Conservation (phyloP, 371 early-diverging fungal species). For the Cokeromyces recurvatus region DNA sequence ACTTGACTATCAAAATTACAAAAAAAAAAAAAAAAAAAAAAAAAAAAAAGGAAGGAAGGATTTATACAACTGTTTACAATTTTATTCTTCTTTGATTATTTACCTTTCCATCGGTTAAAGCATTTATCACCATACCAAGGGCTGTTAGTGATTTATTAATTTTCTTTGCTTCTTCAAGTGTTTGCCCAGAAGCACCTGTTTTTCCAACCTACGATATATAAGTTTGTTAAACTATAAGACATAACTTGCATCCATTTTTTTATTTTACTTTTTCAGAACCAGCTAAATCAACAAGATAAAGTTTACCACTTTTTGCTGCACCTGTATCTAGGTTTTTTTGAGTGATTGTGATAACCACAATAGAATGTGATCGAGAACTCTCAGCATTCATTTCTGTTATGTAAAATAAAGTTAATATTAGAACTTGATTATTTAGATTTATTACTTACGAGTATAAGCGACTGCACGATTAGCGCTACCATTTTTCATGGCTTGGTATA, state of each 20-base stretch:
- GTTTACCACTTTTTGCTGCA: conserved; percentile 82
- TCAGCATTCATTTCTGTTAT: conserved; percentile 96
- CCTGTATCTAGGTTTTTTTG: conserved; percentile 92
- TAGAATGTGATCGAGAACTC: conserved; percentile 95
- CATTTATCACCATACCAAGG: conserved; percentile 98
- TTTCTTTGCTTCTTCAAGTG: conserved; percentile 98
- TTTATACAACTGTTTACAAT: too few species aligned
- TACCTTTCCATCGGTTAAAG: conserved; percentile 89
- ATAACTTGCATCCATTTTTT: too few species aligned
- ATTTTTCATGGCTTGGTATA: conserved; percentile 89
- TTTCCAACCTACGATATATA: conserved; percentile 69
- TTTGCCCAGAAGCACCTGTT: conserved; percentile 98
- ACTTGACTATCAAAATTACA: conserved; percentile 62
- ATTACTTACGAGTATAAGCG: conserved; percentile 77
- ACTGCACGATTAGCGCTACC: conserved; percentile 90
- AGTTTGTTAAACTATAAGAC: too few species aligned
- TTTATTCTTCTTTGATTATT: too few species aligned
- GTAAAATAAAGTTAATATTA: not conserved
- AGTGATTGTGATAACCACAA: conserved; percentile 92
- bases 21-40: too few species aligned
- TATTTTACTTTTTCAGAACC: conserved; percentile 93
- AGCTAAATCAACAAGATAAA: conserved; percentile 98
- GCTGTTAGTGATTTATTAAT: conserved; percentile 98
- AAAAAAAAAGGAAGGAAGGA: too few species aligned
- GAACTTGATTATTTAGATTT: too few species aligned